Evolutionary conservation across 176 grass and related monocot species (phyloP).

Genomic region (Oryza glaberrima): DNA sequence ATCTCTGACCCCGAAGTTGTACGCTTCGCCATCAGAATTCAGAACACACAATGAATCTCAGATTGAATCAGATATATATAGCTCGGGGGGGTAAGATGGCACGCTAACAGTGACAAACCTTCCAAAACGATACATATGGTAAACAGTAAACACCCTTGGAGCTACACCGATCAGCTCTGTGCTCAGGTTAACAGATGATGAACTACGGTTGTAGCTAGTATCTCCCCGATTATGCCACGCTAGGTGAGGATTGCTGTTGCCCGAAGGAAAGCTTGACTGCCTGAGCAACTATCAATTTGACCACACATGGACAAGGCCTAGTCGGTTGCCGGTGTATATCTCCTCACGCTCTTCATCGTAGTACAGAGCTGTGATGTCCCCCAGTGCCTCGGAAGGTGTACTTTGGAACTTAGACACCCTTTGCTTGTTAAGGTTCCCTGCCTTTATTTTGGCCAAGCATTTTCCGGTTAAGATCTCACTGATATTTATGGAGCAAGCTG

Average conservation of each 20-base stretch:
- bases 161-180: background rate
- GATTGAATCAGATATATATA: slow-evolving; percentile 11
- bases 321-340: slow-evolving; percentile 70
- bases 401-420: slow-evolving; percentile 42
- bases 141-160: background rate
- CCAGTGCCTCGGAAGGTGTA: slow-evolving; percentile 56
- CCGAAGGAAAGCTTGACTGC: background rate
- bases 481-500: slow-evolving; percentile 73
- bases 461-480: slow-evolving; percentile 76
- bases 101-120: background rate
- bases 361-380: slow-evolving; percentile 62
- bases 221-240: background rate
- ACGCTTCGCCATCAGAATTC: background rate
- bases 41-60: background rate
- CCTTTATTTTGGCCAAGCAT: slow-evolving; percentile 73
- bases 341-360: slow-evolving; percentile 70
- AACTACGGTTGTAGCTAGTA: background rate
- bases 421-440: slow-evolving; percentile 40
- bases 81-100: background rate
- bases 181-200: background rate
- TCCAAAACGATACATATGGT: background rate
- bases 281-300: slow-evolving; percentile 49
- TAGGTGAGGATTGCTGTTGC: background rate
- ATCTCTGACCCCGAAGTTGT: no score
- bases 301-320: slow-evolving; percentile 70